These are phyloP conservation scores for Circinella minor DNA, from an alignment of 371 early-diverging fungal genomes.

Conservation along the genomic window DNA sequence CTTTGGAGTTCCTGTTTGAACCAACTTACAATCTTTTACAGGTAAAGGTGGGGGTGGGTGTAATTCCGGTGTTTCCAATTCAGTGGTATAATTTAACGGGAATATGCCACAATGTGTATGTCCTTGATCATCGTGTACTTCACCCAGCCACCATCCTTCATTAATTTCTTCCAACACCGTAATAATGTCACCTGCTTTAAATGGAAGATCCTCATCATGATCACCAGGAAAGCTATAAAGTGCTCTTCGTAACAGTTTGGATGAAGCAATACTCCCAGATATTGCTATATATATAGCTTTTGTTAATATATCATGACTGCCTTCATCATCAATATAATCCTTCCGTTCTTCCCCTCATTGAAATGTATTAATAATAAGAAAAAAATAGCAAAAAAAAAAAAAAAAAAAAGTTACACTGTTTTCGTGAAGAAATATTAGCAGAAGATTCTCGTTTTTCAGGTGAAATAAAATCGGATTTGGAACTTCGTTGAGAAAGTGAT, in stretches of 20 bases:
- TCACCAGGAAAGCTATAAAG: conserved; percentile 32
- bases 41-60: conserved; percentile 10
- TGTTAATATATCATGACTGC: too few relatives aligned
- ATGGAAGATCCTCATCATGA: conserved; percentile 27
- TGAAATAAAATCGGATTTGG: background rate
- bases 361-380: too few relatives aligned
- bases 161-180: conserved; percentile 71
- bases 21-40: conserved; percentile 19
- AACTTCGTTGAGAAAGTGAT: background rate
- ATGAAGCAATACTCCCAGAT: background rate
- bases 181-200: conserved; percentile 23
- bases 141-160: conserved; percentile 90
- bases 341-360: too few relatives aligned
- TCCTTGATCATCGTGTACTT: conserved; percentile 59
- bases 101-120: conserved; percentile 67
- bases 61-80: background rate
- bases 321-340: too few relatives aligned
- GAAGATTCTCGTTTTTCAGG: background rate
- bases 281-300: background rate
- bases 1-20: background rate
- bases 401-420: background rate
- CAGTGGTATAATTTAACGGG: conserved; percentile 79
- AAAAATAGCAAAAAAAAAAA: too few relatives aligned
- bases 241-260: conserved; percentile 42
- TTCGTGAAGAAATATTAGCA: background rate